phyloP scores from a whole-genome alignment of 225 moss, liverwort and hornwort species.

The Straminergon stramineum region DNA sequence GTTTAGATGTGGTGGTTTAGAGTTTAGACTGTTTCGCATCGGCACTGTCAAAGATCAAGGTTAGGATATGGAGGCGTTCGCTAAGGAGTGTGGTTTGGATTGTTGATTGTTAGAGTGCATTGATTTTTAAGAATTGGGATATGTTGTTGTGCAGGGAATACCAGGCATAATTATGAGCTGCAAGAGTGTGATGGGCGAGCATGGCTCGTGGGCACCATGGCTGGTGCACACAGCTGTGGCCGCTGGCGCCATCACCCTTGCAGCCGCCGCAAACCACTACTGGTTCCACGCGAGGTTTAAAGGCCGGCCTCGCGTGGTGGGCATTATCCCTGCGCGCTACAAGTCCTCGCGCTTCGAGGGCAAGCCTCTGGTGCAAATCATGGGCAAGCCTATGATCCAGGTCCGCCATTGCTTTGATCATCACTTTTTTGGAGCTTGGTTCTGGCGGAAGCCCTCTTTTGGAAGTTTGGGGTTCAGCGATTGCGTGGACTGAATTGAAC shows the following conservation, averaged over 20 bases:
- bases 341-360: constrained; percentile 84
- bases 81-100: background rate
- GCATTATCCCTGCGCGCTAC: constrained; percentile 94
- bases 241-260: constrained; percentile 27
- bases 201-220: constrained; percentile 27
- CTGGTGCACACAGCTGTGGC: constrained; percentile 41
- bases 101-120: background rate
- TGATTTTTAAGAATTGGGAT: background rate
- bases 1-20: background rate
- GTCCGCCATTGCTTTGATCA: constrained; percentile 10
- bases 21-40: background rate
- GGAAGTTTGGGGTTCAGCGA: constrained; percentile 2
- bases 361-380: constrained; percentile 78
- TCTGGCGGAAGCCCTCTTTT: background rate
- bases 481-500: background rate
- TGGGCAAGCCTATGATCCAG: constrained; percentile 99
- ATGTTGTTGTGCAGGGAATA: constrained; percentile 27
- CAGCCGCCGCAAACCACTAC: constrained; percentile 36
- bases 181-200: constrained; percentile 23
- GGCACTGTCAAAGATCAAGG: background rate
- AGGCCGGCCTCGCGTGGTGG: constrained; percentile 62
- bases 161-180: constrained; percentile 42
- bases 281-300: constrained; percentile 25
- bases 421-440: background rate
- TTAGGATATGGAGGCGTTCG: background rate